A percentile compares a stretch with the other conserved stretches of the same genome.
phyloP scores from a whole-genome alignment of 2,329 filamentous ascomycete species.

The Shiraia sp. region DNA sequence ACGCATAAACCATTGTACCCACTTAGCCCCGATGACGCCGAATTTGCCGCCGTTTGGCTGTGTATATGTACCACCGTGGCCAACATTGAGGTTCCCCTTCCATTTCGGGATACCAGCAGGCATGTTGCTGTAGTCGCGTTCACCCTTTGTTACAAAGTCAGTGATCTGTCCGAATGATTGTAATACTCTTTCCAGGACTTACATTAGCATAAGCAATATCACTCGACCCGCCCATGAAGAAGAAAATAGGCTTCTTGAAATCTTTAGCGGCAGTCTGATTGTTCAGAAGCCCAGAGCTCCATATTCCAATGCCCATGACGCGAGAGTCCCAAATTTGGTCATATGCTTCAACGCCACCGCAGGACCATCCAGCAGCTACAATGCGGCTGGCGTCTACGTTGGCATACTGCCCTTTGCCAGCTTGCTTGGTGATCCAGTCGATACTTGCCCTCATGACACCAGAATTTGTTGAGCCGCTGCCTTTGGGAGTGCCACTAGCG shows the following conservation, averaged over 20 bases:
- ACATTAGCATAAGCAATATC: slow-evolving; percentile 26
- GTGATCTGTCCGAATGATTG: not conserved
- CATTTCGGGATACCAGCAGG: slow-evolving; percentile 12
- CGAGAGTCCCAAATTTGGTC: slow-evolving; percentile 16
- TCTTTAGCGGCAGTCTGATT: slow-evolving; percentile 10
- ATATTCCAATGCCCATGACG: slow-evolving; percentile 17
- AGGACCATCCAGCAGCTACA: slow-evolving; percentile 17
- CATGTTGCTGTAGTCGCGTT: slow-evolving; percentile 21
- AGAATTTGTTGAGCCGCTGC: slow-evolving; percentile 10
- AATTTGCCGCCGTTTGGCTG: slow-evolving; percentile 19
- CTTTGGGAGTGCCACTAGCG: slow-evolving; percentile 14
- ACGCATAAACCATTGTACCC: slow-evolving; percentile 18
- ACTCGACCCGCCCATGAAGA: slow-evolving; percentile 14
- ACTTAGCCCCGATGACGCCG: slow-evolving; percentile 15
- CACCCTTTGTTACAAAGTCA: slow-evolving; percentile 16
- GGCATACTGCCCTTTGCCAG: slow-evolving; percentile 18
- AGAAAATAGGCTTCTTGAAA: slow-evolving; percentile 19
- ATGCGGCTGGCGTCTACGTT: slow-evolving; percentile 23
- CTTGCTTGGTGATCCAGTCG: slow-evolving; percentile 15
- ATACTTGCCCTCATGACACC: slow-evolving; percentile 13
- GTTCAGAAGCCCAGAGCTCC: slow-evolving; percentile 17
- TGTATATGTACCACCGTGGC: slow-evolving; percentile 18
- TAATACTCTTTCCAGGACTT: slow-evolving; percentile 1
- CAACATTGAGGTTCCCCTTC: slow-evolving; percentile 27
- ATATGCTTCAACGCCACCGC: slow-evolving; percentile 21